Evolutionary conservation across 805 yeast genomes (phyloP).

Genomic region (Yamadazyma tumulicola): DNA sequence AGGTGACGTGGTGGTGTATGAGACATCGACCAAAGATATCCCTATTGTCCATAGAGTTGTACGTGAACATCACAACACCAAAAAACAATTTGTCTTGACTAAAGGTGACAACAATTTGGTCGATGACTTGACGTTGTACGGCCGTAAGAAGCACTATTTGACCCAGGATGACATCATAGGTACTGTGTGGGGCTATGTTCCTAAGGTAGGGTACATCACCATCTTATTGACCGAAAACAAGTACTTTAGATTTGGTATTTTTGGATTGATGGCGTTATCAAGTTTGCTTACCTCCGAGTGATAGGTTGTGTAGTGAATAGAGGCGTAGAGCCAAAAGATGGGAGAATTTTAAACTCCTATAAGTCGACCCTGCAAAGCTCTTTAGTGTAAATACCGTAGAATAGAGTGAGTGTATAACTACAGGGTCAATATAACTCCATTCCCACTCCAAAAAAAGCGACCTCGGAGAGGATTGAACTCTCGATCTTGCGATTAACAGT

Average conservation of each 20-base stretch:
- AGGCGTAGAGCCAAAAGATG: no score
- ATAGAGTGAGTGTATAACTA: no score
- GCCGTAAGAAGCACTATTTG: conserved; percentile 69
- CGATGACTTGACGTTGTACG: conserved; percentile 85
- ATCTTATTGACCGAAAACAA: conserved; percentile 86
- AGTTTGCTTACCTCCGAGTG: conserved; percentile 49
- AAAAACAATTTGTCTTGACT: conserved; percentile 73
- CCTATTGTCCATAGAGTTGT: conserved; percentile 97
- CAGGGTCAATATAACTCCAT: no score
- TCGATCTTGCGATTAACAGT: conserved; percentile 18
- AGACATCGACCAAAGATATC: conserved; percentile 69
- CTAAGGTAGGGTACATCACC: conserved; percentile 86
- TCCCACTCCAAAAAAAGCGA: no score
- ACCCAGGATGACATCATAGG: conserved; percentile 84
- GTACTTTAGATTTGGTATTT: conserved; percentile 72
- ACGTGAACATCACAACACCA: conserved; percentile 66
- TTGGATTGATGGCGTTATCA: conserved; percentile 71
- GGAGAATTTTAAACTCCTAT: no score
- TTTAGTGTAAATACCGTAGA: no score
- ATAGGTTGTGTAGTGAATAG: conserved; percentile 2
- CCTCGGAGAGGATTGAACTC: conserved; percentile 19
- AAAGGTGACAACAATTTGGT: conserved; percentile 96
- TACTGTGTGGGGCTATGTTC: conserved; percentile 88
- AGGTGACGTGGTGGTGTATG: conserved; percentile 94
- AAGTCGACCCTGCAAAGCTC: no score